Conservation (phyloP, 1,284 basidiomycete species). For the Neotropicomus parvogracilis region DNA sequence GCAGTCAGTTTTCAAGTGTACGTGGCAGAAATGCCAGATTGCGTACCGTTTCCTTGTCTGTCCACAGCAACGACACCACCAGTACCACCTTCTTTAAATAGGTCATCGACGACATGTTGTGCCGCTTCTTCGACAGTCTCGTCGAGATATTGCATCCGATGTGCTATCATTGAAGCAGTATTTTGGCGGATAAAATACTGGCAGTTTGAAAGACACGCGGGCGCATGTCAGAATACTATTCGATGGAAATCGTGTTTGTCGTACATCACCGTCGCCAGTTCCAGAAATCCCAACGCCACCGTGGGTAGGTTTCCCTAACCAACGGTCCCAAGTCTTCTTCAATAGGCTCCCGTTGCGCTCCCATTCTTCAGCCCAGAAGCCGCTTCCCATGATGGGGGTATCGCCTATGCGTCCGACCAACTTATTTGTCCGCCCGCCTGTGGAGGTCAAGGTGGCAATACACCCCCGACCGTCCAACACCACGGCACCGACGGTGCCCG, state of each 20-base stretch:
- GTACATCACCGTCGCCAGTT: constrained; percentile 77
- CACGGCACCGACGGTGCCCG: constrained; percentile 80
- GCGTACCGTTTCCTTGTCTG: constrained; percentile 56
- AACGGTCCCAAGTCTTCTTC: constrained; percentile 39
- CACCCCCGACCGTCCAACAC: constrained; percentile 72
- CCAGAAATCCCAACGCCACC: constrained; percentile 74
- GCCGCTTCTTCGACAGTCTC: constrained; percentile 58
- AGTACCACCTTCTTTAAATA: constrained; percentile 52
- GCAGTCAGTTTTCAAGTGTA: constrained; percentile 5
- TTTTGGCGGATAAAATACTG: constrained; percentile 76
- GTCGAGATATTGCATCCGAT: constrained; percentile 58
- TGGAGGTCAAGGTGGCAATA: constrained; percentile 71
- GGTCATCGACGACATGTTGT: constrained; percentile 50
- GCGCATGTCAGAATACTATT: constrained; percentile 4
- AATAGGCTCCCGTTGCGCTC: constrained; percentile 35
- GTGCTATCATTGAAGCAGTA: constrained; percentile 63
- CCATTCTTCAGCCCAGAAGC: constrained; percentile 85
- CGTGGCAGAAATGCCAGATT: background rate
- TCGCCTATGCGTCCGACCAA: constrained; percentile 77
- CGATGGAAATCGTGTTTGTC: constrained; percentile 6
- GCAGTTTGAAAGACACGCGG: background rate
- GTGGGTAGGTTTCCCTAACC: constrained; percentile 36
- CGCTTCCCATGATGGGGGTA: constrained; percentile 72
- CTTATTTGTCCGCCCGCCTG: constrained; percentile 81
- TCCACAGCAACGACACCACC: constrained; percentile 76